Base-by-base conservation (phyloP, 345 rosid species). In the Moringa oleifera region DNA sequence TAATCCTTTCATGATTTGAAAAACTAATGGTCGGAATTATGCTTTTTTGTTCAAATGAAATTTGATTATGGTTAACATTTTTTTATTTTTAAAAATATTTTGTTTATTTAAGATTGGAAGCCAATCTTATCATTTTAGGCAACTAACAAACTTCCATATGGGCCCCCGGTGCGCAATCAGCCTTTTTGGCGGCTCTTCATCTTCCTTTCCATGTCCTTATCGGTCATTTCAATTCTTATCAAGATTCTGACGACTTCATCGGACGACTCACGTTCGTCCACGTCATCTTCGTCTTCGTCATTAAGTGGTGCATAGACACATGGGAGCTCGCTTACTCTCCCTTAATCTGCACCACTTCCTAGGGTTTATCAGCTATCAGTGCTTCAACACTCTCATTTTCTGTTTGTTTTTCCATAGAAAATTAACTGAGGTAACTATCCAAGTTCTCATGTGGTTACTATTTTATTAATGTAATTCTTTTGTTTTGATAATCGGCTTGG, bases 361-460 rank as follows among this genome's bases (percentile, higher is more conserved):
- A 66, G 64, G 68, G 61, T 45, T 66, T 28, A 18, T 61, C 20
- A 16, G 16, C 51, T 3, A 23, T 51, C 28, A 51, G 37, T 45
- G 58, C 59, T 53, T 54, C 59, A n/a, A 23, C 56, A 51, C 51
- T 25, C 65, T 25, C 37, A 25, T 21, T 58, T 50, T 65, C 20
- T 23, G 55, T 61, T 58, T 37, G 60, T n/a, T n/a, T 71, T 57
- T 24, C 71, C 47, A 20, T 17, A 25, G 68, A 61, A 56, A 51
- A 41, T 16, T 6, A 36, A 28, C 12, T 59, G 20, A 66, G 67
- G 71, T 66, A 63, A 66, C 8, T 20, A 25, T 22, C 41, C 22
- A 20, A 47, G 21, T n/a, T 22, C 58, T 69, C 36, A 41, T 18
- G 41, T 63, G n/a, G n/a, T 28, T 2, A 28, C 33, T 28, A 8